Conservation (phyloP, 2,329 filamentous ascomycete genomes). For the Cladophialophora psammophila region DNA sequence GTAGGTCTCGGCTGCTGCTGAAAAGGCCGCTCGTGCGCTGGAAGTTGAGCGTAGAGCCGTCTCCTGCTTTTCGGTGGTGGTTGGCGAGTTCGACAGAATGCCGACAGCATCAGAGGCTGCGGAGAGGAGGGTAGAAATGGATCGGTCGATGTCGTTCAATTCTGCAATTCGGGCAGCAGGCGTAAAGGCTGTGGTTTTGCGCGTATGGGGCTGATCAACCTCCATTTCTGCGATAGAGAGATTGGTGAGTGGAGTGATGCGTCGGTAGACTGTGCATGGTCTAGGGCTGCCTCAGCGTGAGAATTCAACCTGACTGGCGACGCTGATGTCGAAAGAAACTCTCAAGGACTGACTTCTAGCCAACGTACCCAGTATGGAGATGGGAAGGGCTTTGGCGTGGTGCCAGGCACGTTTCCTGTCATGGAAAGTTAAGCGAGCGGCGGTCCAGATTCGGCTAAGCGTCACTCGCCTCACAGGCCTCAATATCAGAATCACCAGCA, state of each 20-base stretch:
- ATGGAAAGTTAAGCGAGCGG: background rate
- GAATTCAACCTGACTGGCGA: background rate
- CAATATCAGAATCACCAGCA: slow-evolving; percentile 5
- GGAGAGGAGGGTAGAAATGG: slow-evolving; percentile 58
- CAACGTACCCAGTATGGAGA: too few species aligned
- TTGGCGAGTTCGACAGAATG: slow-evolving; percentile 62
- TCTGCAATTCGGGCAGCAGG: slow-evolving; percentile 81
- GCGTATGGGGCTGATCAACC: slow-evolving; percentile 13
- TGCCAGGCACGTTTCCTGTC: background rate
- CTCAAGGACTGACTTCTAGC: background rate
- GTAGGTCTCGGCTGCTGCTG: slow-evolving; percentile 65
- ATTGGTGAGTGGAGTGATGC: background rate
- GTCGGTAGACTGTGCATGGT: slow-evolving; percentile 4
- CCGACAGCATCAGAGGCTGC: slow-evolving; percentile 69
- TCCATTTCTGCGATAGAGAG: slow-evolving; percentile 25
- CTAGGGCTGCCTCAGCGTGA: background rate
- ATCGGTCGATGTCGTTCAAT: slow-evolving; percentile 74
- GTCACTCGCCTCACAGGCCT: background rate
- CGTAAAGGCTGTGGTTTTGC: slow-evolving; percentile 18
- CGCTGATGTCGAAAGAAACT: background rate
- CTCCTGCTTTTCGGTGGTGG: slow-evolving; percentile 19
- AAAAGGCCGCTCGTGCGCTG: slow-evolving; percentile 51
- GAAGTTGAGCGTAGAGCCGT: slow-evolving; percentile 20
- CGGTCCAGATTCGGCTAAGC: background rate
- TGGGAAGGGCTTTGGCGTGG: background rate